Percentiles rank a stretch among this genome's conserved stretches.
Evolutionary conservation across 108 stramenopile genomes (phyloP).

Genomic region (Pseudonitzschia pungens): DNA sequence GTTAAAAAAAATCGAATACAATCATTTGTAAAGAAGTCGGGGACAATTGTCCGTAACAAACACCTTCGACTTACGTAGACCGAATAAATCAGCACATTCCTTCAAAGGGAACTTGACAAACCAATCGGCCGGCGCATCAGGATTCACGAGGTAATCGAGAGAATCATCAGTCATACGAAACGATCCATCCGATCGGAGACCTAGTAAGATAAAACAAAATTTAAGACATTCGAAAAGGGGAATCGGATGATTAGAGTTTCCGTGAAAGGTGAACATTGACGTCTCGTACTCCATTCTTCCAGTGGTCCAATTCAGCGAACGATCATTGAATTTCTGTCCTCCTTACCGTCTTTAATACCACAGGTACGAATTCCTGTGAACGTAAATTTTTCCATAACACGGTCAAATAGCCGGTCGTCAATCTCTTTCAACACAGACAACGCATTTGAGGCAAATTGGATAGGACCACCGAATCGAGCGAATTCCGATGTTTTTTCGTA

Average conservation of each 20-base stretch:
- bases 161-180: constrained; percentile 89
- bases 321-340: background rate
- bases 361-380: constrained; percentile 94
- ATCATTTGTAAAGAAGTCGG: no score
- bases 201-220: constrained; percentile 1
- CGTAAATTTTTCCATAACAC: constrained; percentile 95
- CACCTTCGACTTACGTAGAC: constrained; percentile 30
- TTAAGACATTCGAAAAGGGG: background rate
- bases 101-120: constrained; percentile 96
- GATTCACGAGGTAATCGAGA: constrained; percentile 77
- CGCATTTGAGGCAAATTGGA: constrained; percentile 97
- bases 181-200: constrained; percentile 77
- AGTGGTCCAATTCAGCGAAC: background rate
- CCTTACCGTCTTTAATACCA: constrained; percentile 95
- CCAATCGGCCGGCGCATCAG: constrained; percentile 89
- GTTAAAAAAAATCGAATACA: background rate
- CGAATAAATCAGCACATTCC: constrained; percentile 51
- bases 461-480: constrained; percentile 95
- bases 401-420: constrained; percentile 83
- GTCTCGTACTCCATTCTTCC: background rate
- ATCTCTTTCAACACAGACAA: constrained; percentile 92
- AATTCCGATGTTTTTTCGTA: constrained; percentile 95
- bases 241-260: background rate
- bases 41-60: no score
- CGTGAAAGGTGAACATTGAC: no score